Conservation (phyloP, 805 yeast genomes). For the Saccharomycopsis guyanensis region DNA sequence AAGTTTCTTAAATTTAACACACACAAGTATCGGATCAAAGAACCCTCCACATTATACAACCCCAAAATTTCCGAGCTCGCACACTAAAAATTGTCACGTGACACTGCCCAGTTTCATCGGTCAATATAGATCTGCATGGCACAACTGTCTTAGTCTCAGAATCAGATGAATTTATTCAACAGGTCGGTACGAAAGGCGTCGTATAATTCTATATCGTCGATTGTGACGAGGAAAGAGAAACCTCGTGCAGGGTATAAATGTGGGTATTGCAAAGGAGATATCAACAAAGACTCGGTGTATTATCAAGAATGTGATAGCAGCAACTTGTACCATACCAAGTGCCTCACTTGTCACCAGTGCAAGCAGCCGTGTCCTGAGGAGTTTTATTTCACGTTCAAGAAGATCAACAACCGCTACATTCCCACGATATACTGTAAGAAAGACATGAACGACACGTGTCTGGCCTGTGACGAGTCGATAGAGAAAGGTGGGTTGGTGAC, state of each 20-base stretch:
- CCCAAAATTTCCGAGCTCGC: no score
- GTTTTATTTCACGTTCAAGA: conserved; percentile 18
- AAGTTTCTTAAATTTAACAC: no score
- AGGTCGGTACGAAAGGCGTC: conserved; percentile 18
- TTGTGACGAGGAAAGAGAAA: neutral
- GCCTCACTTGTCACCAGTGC: conserved; percentile 18
- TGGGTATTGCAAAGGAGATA: conserved; percentile 18
- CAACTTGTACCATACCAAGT: conserved; percentile 13
- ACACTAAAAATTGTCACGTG: no score
- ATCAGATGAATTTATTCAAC: conserved; percentile 16
- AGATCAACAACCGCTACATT: conserved; percentile 15
- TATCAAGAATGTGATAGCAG: conserved; percentile 10
- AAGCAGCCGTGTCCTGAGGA: conserved; percentile 16
- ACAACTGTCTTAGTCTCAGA: no score
- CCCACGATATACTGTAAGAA: conserved; percentile 20
- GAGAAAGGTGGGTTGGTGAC: conserved; percentile 18
- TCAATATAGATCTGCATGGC: no score
- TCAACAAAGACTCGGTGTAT: conserved; percentile 7
- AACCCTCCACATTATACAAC: no score
- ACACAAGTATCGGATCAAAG: no score
- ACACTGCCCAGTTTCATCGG: no score
- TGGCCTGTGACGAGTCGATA: conserved; percentile 10
- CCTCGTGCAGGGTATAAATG: conserved; percentile 8
- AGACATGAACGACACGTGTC: conserved; percentile 17
- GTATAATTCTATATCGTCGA: conserved; percentile 10